Percentiles rank a stretch among this genome's conserved stretches.
Conservation (phyloP, 2,329 filamentous ascomycete genomes). For the Canariomyces notabilis region DNA sequence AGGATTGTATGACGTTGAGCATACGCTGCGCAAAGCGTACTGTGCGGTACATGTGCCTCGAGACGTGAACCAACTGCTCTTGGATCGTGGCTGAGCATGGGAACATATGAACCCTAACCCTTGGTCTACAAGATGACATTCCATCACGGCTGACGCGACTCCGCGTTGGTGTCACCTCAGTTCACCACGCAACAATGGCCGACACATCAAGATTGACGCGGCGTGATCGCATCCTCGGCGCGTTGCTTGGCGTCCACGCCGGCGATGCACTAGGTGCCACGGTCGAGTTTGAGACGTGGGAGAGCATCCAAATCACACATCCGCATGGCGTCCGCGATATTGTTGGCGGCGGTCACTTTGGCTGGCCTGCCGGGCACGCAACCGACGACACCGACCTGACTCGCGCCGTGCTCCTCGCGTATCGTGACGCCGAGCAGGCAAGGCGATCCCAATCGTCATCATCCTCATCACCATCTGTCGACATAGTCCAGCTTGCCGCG, state of each 20-base stretch:
- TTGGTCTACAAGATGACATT: not conserved
- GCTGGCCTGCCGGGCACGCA: conserved; percentile 39
- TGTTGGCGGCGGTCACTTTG: conserved; percentile 40
- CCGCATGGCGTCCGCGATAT: conserved; percentile 39
- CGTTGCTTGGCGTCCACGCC: conserved; percentile 42
- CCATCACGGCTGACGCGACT: too few relatives aligned
- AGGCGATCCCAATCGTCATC: not conserved
- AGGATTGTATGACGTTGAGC: too few relatives aligned
- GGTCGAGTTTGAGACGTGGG: conserved; percentile 38
- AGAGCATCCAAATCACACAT: conserved; percentile 29
- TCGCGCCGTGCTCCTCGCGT: conserved; percentile 41
- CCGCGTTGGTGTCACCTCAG: too few relatives aligned
- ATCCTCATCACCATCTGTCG: conserved; percentile 5
- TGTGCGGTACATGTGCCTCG: not conserved
- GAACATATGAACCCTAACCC: not conserved
- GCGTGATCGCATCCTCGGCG: conserved; percentile 34
- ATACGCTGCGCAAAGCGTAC: too few relatives aligned
- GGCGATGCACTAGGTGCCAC: conserved; percentile 45
- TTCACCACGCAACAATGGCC: too few relatives aligned
- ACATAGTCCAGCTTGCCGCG: conserved; percentile 33
- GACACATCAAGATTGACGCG: conserved; percentile 1
- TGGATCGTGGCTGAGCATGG: too few relatives aligned
- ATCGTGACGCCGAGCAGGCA: conserved; percentile 27
- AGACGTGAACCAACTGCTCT: not conserved
- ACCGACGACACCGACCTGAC: conserved; percentile 47